Evolutionary conservation across 116 monocot genomes (phyloP).

Genomic region (Posidonia oceanica): DNA sequence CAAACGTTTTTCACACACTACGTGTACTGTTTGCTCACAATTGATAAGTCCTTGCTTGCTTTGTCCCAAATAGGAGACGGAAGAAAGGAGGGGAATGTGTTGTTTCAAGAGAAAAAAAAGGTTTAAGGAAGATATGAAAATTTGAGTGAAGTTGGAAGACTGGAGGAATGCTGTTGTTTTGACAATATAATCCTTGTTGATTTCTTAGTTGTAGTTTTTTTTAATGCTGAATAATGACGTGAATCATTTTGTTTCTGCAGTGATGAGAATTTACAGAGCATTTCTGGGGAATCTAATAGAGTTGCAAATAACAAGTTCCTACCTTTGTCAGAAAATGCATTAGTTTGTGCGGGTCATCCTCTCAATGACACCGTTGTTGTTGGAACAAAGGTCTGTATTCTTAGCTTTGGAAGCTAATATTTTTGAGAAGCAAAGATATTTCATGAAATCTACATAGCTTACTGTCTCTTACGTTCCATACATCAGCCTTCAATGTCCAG

Average conservation of each 20-base stretch:
- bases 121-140: no score
- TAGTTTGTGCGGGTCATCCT: slow-evolving; percentile 57
- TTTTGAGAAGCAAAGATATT: not conserved
- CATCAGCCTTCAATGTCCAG: no score
- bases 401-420: not conserved
- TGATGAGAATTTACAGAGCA: slow-evolving; percentile 5
- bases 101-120: no score
- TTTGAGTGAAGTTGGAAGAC: no score
- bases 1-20: no score
- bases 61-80: no score
- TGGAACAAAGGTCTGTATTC: slow-evolving; percentile 49
- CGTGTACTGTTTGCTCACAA: no score
- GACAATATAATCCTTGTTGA: not conserved
- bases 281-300: not conserved
- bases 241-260: slow-evolving; percentile 3
- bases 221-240: not conserved
- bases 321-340: slow-evolving; percentile 16
- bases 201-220: not conserved
- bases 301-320: slow-evolving; percentile 8
- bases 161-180: no score
- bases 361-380: slow-evolving; percentile 52
- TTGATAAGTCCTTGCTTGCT: no score
- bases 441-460: no score
- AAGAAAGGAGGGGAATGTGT: no score
- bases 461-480: no score